Evolutionary conservation across 176 grass and related monocot species (phyloP).

Genomic region (Puya raimondii): DNA sequence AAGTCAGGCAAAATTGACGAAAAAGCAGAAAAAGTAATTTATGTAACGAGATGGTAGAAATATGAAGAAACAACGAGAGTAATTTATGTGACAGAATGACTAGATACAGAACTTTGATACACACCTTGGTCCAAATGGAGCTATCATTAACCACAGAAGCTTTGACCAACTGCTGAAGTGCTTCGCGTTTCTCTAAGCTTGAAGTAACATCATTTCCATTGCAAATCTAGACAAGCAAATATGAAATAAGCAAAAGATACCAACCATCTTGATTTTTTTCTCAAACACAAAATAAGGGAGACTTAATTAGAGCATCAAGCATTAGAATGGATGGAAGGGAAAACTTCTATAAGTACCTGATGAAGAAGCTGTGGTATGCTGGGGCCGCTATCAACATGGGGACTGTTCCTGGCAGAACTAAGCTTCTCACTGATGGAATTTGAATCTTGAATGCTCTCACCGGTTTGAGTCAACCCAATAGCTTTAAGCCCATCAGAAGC

Average conservation of each 20-base stretch:
- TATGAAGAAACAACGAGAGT: neutral
- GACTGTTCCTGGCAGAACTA: constrained; percentile 51
- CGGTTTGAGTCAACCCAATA: constrained; percentile 29
- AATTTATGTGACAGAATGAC: neutral
- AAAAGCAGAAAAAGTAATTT: neutral
- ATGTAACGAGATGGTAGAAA: neutral
- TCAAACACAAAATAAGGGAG: neutral
- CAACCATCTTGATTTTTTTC: neutral
- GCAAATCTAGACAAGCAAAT: constrained; percentile 47
- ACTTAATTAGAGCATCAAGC: neutral
- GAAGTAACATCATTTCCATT: constrained; percentile 55
- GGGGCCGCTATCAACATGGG: constrained; percentile 40
- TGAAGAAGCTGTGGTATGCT: constrained; percentile 93
- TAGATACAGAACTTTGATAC: neutral
- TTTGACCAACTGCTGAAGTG: constrained; percentile 84
- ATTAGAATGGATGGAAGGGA: constrained; percentile 6
- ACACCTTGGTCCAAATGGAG: constrained; percentile 93
- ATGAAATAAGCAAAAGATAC: constrained; percentile 7
- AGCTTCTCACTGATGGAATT: constrained; percentile 16
- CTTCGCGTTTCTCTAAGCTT: constrained; percentile 52
- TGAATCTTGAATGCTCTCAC: constrained; percentile 33
- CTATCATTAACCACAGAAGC: constrained; percentile 53
- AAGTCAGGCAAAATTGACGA: neutral
- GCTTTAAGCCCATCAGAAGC: constrained; percentile 50
- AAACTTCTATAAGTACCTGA: constrained; percentile 39